Percentiles rank a stretch among this genome's conserved stretches.
Evolutionary conservation across 345 rosid species (phyloP).

Genomic region (Mercurialis annua): DNA sequence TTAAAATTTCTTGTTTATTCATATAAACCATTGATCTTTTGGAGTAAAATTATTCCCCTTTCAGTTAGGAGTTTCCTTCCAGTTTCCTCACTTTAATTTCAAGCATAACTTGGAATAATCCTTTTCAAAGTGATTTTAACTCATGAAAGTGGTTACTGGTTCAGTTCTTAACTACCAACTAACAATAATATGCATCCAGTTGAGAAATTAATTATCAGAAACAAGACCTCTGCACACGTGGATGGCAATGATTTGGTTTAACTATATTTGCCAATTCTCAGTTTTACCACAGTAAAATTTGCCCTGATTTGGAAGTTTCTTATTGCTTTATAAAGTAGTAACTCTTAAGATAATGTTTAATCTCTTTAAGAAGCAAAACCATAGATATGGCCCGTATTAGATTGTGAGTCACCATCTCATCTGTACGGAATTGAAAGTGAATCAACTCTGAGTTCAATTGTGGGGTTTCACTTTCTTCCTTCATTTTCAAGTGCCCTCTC

Average conservation of each 20-base stretch:
- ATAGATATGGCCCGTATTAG: conserved; percentile 31
- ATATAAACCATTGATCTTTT: too few relatives aligned
- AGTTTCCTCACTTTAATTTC: not conserved
- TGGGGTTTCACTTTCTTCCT: conserved; percentile 9
- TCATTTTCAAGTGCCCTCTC: not conserved
- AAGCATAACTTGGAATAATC: not conserved
- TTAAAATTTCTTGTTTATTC: too few relatives aligned
- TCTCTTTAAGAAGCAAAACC: conserved; percentile 17
- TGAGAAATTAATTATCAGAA: not conserved
- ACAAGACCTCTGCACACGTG: conserved; percentile 20
- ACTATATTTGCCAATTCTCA: not conserved
- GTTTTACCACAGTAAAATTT: not conserved
- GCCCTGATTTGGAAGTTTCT: conserved; percentile 35
- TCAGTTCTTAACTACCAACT: conserved; percentile 5
- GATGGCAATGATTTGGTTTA: conserved; percentile 17
- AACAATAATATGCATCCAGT: too few relatives aligned
- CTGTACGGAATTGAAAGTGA: conserved; percentile 37
- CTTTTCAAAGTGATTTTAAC: not conserved
- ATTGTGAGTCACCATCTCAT: conserved; percentile 34
- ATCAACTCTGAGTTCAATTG: conserved; percentile 14
- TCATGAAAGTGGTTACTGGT: too few relatives aligned
- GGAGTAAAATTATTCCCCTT: not conserved
- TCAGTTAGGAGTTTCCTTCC: not conserved
- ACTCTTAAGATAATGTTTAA: conserved; percentile 29
- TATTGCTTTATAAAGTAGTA: conserved; percentile 20